Conservation (phyloP, 495 filamentous ascomycete species). For the Neurospora sp. region DNA sequence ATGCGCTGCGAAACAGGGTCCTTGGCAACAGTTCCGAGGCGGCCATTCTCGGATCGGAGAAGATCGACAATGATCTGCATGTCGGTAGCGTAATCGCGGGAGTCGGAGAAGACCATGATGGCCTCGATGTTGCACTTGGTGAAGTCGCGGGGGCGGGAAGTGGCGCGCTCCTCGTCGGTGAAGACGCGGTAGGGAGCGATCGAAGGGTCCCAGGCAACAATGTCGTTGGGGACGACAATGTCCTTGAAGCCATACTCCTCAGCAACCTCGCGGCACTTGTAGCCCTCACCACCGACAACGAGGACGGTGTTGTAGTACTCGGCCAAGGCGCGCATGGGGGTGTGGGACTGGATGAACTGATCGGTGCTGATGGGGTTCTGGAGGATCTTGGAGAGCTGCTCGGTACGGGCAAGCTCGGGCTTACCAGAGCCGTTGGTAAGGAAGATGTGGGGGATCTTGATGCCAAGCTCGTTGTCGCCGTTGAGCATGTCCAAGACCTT, state of each 20-base stretch:
- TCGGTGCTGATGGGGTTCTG: conserved; percentile 47
- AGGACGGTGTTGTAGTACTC: conserved; percentile 58
- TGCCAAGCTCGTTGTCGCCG: conserved; percentile 57
- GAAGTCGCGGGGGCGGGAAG: conserved; percentile 53
- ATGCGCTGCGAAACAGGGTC: conserved; percentile 56
- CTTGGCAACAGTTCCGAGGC: conserved; percentile 53
- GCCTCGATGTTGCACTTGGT: conserved; percentile 64
- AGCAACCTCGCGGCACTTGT: conserved; percentile 56
- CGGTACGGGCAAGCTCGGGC: conserved; percentile 45
- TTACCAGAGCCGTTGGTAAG: conserved; percentile 59
- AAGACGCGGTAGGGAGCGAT: conserved; percentile 57
- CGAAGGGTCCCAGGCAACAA: conserved; percentile 49
- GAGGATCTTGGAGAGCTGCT: conserved; percentile 50
- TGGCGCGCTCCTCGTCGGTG: conserved; percentile 46
- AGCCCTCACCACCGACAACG: conserved; percentile 56
- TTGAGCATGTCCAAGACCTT: conserved; percentile 53
- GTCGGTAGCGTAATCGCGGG: conserved; percentile 74
- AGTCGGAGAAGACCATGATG: conserved; percentile 75
- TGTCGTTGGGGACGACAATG: conserved; percentile 57
- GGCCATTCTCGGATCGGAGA: conserved; percentile 62
- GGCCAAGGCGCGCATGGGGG: conserved; percentile 55
- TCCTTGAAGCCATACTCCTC: conserved; percentile 57
- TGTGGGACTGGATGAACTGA: conserved; percentile 61
- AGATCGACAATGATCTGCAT: conserved; percentile 80
- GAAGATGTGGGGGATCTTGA: conserved; percentile 64